phyloP scores from a whole-genome alignment of 2,329 filamentous ascomycete species.

The Tetracladium maxilliforme region DNA sequence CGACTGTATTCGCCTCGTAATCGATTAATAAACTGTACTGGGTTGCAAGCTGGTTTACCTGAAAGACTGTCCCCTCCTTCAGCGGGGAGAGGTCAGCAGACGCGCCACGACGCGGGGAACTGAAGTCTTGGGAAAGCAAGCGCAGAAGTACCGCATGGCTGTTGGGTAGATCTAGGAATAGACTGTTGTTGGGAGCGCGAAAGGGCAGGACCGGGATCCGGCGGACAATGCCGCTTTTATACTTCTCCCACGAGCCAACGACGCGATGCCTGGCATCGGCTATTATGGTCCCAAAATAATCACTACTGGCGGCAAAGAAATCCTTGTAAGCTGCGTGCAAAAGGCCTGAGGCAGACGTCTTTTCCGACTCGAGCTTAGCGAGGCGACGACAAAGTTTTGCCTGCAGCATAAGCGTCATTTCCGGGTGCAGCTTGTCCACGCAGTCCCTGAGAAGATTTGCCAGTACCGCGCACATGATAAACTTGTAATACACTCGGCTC shows the following conservation, averaged over 20 bases:
- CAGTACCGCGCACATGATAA: slow-evolving; percentile 33
- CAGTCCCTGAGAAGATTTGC: slow-evolving; percentile 27
- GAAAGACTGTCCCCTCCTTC: slow-evolving; percentile 3
- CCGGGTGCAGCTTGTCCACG: slow-evolving; percentile 12
- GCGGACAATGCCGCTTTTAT: slow-evolving; percentile 21
- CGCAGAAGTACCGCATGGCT: slow-evolving; percentile 19
- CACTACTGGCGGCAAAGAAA: slow-evolving; percentile 15
- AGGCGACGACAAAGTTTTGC: slow-evolving; percentile 41
- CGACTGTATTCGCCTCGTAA: slow-evolving; percentile 8
- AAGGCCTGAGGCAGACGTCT: slow-evolving; percentile 5
- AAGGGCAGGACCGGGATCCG: slow-evolving; percentile 24
- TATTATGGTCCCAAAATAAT: no score
- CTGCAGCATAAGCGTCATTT: slow-evolving; percentile 23
- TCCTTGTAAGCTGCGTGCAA: slow-evolving; percentile 10
- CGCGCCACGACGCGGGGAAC: slow-evolving; percentile 5
- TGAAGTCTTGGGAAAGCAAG: slow-evolving; percentile 1
- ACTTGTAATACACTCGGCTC: slow-evolving; percentile 39
- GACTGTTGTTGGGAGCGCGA: slow-evolving; percentile 15
- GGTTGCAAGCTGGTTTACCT: slow-evolving; percentile 7
- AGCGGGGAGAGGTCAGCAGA: slow-evolving; percentile 5
- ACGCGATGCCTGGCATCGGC: no score
- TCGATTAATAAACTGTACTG: slow-evolving; percentile 10
- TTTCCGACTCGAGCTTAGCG: slow-evolving; percentile 36
- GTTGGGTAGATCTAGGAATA: slow-evolving; percentile 22
- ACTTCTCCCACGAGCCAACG: slow-evolving; percentile 27